Evolutionary conservation across 2,329 filamentous ascomycete genomes (phyloP).

Genomic region (Aspergillus sp.): DNA sequence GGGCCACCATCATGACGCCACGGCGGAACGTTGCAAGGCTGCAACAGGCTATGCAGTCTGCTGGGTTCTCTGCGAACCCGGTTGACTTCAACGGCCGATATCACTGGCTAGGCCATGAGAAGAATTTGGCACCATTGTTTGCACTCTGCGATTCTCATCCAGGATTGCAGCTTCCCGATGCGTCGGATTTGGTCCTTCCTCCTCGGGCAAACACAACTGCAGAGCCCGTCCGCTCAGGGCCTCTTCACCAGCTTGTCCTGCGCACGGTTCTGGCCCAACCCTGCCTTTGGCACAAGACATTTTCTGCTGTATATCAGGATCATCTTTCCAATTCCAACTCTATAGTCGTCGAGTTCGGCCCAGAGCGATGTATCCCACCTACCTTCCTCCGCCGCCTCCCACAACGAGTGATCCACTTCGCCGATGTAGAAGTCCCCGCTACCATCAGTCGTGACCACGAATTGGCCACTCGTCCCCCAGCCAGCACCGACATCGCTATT

Average conservation of each 20-base stretch:
- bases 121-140: conserved; percentile 1
- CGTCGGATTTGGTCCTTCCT: conserved; percentile 1
- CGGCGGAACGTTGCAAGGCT: conserved; percentile 4
- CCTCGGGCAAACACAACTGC: conserved; percentile 5
- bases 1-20: conserved; percentile 18
- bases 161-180: conserved; percentile 14
- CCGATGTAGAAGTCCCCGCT: conserved; percentile 8
- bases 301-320: conserved; percentile 6
- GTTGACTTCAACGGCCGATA: conserved; percentile 21
- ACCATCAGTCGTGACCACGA: conserved; percentile 2
- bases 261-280: conserved; percentile 11
- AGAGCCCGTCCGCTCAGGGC: neutral
- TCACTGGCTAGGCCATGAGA: conserved; percentile 17
- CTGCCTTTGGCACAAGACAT: conserved; percentile 18
- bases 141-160: conserved; percentile 10
- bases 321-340: conserved; percentile 4
- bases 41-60: conserved; percentile 11
- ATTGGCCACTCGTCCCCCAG: neutral
- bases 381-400: conserved; percentile 11
- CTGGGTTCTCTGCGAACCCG: conserved; percentile 11
- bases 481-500: conserved; percentile 31
- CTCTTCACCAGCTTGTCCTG: conserved; percentile 13
- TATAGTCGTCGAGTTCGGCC: conserved; percentile 18
- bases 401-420: conserved; percentile 15
- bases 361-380: conserved; percentile 19